phyloP scores from a whole-genome alignment of 441 rosid species.

The Raphanus hybrid region DNA sequence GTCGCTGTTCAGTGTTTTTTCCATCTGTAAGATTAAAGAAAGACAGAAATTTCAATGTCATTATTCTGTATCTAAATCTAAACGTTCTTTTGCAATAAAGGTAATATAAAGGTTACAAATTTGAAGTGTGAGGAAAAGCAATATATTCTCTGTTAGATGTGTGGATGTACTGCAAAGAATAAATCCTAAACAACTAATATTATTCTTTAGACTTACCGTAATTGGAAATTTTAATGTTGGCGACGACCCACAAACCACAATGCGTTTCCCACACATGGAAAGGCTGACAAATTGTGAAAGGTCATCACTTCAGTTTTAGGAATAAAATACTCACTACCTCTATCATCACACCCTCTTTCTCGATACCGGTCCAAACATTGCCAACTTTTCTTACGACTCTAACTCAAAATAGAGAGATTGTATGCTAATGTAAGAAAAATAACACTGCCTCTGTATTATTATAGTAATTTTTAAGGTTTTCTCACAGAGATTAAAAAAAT shows the following conservation, averaged over 20 bases:
- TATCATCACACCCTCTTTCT: not conserved
- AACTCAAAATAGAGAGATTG: not conserved
- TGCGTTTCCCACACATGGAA: constrained; percentile 34
- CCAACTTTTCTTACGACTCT: not conserved
- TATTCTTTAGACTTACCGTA: constrained; percentile 35
- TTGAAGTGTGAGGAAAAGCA: constrained; percentile 29
- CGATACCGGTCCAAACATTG: not conserved
- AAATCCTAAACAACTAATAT: constrained; percentile 32
- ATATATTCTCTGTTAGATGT: constrained; percentile 39
- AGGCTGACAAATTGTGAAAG: constrained; percentile 36
- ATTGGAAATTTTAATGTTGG: constrained; percentile 43
- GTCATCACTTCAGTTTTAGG: constrained; percentile 33
- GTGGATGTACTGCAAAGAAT: constrained; percentile 38
- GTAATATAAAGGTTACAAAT: constrained; percentile 23
- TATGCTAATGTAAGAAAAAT: not conserved
- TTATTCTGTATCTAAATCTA: constrained; percentile 9
- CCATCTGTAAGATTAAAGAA: not conserved
- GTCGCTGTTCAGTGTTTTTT: not conserved
- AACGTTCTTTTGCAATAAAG: constrained; percentile 38
- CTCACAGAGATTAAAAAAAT: too few relatives aligned
- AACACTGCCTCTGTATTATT: not conserved
- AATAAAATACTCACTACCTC: constrained; percentile 20
- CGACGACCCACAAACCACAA: constrained; percentile 31
- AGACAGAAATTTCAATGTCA: constrained; percentile 22
- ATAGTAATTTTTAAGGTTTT: too few relatives aligned